Conservation (phyloP, 208 protist species). For the Leishmania martiniquensis region DNA sequence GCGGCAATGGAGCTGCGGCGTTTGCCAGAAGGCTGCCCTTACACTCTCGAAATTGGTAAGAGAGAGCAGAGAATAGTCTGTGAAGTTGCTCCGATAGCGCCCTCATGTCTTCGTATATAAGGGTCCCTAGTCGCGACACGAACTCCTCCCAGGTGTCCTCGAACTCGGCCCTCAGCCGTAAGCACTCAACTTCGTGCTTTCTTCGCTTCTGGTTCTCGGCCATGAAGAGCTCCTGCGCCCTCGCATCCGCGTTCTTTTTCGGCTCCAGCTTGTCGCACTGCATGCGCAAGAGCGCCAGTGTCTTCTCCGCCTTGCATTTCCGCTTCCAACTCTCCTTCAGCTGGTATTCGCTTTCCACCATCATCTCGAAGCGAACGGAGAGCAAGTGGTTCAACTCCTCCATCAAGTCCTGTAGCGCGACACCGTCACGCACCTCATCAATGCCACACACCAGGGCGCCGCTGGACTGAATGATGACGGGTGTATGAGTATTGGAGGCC, state of each 20-base stretch:
- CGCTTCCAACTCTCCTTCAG: conserved; percentile 26
- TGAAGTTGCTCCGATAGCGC: conserved; percentile 18
- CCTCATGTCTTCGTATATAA: conserved; percentile 28
- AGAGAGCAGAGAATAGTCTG: conserved; percentile 26
- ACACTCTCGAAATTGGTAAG: conserved; percentile 46
- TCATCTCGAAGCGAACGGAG: conserved; percentile 18
- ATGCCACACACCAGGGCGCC: conserved; percentile 28
- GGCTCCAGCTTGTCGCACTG: conserved; percentile 29
- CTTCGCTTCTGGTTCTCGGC: conserved; percentile 17
- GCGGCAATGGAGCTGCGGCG: background rate
- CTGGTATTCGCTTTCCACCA: conserved; percentile 15
- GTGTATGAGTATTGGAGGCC: conserved; percentile 12
- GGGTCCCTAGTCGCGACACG: conserved; percentile 5
- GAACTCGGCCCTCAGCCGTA: conserved; percentile 31
- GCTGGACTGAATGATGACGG: conserved; percentile 17
- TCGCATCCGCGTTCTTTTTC: conserved; percentile 21
- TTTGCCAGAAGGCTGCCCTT: conserved; percentile 13
- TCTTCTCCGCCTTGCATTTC: conserved; percentile 24
- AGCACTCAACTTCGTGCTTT: conserved; percentile 27
- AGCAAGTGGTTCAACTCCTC: conserved; percentile 39
- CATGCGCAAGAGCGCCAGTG: background rate
- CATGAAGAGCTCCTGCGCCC: conserved; percentile 12
- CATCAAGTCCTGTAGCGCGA: conserved; percentile 25
- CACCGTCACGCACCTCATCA: conserved; percentile 22
- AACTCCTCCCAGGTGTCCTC: conserved; percentile 29